phyloP scores from a whole-genome alignment of 2,329 filamentous ascomycete genomes.

The Paecilomyces formosus region DNA sequence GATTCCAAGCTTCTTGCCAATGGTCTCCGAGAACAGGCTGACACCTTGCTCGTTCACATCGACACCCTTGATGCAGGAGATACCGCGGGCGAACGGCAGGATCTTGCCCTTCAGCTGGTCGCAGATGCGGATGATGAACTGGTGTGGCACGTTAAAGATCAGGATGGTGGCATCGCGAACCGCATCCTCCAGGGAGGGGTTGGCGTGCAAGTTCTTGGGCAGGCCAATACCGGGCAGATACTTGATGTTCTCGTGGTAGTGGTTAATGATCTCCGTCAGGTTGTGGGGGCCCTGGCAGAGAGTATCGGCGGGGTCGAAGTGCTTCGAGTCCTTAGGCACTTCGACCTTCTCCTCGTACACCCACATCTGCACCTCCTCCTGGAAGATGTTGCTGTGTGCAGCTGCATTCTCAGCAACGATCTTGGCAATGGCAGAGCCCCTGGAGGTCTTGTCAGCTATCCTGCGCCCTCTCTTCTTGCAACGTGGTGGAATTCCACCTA shows the following conservation, averaged over 20 bases:
- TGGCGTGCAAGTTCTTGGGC: conserved; percentile 57
- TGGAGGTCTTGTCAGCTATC: conserved; percentile 26
- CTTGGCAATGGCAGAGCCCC: conserved; percentile 96
- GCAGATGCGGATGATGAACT: conserved; percentile 81
- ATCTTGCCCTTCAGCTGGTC: conserved; percentile 80
- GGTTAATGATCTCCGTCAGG: conserved; percentile 86
- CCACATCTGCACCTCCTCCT: conserved; percentile 95
- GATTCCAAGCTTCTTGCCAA: conserved; percentile 82
- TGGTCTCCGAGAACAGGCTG: conserved; percentile 88
- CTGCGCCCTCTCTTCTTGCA: not conserved
- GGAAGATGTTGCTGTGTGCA: conserved; percentile 71
- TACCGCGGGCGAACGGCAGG: conserved; percentile 81
- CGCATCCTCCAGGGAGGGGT: conserved; percentile 51
- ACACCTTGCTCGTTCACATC: conserved; percentile 82
- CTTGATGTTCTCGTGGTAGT: conserved; percentile 90
- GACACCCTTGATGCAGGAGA: conserved; percentile 98
- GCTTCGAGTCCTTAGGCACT: conserved; percentile 61
- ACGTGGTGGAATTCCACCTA: conserved; percentile 32
- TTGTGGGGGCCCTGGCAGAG: conserved; percentile 65
- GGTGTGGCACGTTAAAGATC: conserved; percentile 92
- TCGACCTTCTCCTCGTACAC: conserved; percentile 89
- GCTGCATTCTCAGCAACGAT: conserved; percentile 89
- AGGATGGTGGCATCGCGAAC: conserved; percentile 81
- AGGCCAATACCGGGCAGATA: conserved; percentile 87
- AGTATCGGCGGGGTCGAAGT: conserved; percentile 76